phyloP scores from a whole-genome alignment of 495 filamentous ascomycete genomes.

The Talaromyces thailandensis region DNA sequence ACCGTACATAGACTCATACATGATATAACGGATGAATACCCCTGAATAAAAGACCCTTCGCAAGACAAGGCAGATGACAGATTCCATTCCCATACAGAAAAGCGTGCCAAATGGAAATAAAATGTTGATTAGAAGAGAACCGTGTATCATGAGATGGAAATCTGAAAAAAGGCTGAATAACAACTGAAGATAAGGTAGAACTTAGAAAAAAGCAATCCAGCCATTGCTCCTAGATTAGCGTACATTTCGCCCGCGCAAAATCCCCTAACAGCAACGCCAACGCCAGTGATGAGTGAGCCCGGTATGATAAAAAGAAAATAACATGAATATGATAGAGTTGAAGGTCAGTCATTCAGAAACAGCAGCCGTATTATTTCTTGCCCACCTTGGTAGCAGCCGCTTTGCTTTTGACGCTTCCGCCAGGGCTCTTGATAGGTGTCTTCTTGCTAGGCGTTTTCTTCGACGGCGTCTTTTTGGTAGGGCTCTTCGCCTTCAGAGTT shows the following conservation, averaged over 20 bases:
- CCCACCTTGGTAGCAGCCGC: not conserved
- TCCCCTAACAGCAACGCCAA: not conserved
- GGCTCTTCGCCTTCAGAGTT: conserved; percentile 5
- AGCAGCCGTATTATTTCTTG: not conserved
- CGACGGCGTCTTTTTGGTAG: conserved; percentile 3
- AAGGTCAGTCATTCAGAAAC: not conserved
- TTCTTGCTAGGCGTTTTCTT: conserved; percentile 2
- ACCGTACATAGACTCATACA: not conserved
- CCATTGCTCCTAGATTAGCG: not conserved
- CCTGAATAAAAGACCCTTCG: not conserved
- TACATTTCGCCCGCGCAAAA: not conserved
- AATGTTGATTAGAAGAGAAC: not conserved
- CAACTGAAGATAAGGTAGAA: not conserved
- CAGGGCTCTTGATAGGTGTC: conserved; percentile 2
- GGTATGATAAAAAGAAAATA: not conserved
- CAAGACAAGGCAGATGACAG: not conserved
- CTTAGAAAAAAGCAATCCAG: not conserved
- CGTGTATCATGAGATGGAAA: not conserved
- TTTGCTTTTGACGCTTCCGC: conserved; percentile 1
- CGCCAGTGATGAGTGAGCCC: not conserved
- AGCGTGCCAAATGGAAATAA: not conserved
- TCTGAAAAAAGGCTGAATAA: not conserved
- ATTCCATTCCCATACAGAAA: not conserved
- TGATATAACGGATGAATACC: not conserved
- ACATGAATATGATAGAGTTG: not conserved